Conservation (phyloP, 768 basidiomycete genomes). For the Mycena galericulata region DNA sequence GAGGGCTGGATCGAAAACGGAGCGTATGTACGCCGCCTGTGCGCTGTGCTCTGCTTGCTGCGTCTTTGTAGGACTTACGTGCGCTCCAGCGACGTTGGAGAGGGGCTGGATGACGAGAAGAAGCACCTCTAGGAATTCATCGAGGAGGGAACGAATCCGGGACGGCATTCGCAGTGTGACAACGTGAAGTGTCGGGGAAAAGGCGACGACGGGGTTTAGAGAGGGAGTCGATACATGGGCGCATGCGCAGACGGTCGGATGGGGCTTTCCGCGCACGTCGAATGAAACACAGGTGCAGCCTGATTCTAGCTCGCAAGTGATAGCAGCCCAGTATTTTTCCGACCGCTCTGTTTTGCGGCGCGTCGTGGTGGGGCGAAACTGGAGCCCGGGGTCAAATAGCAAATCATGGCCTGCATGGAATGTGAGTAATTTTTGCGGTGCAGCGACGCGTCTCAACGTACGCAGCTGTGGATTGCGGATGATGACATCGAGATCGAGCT, state of each 20-base stretch:
- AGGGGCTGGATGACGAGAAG: slow-evolving; percentile 88
- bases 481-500: slow-evolving; percentile 88
- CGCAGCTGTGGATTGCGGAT: slow-evolving; percentile 92
- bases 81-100: slow-evolving; percentile 69
- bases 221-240: slow-evolving; percentile 56
- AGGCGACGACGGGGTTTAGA: slow-evolving; percentile 56
- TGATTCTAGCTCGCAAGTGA: slow-evolving; percentile 79
- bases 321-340: slow-evolving; percentile 88
- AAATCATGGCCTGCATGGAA: slow-evolving; percentile 80
- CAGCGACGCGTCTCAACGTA: slow-evolving; percentile 55
- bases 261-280: slow-evolving; percentile 68
- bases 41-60: slow-evolving; percentile 73
- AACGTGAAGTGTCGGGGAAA: slow-evolving; percentile 55
- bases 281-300: slow-evolving; percentile 90
- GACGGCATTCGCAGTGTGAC: slow-evolving; percentile 78
- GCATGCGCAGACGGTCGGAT: slow-evolving; percentile 68
- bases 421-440: slow-evolving; percentile 31
- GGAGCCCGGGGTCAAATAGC: slow-evolving; percentile 86
- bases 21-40: slow-evolving; percentile 74
- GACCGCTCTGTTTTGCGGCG: slow-evolving; percentile 77
- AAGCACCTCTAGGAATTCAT: slow-evolving; percentile 85
- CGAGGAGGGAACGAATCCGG: slow-evolving; percentile 75
- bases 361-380: slow-evolving; percentile 83
- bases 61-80: slow-evolving; percentile 67
- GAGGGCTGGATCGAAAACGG: slow-evolving; percentile 84